Conservation (phyloP, 2,329 filamentous ascomycete species). For the Neophaeococcomyces aloes region DNA sequence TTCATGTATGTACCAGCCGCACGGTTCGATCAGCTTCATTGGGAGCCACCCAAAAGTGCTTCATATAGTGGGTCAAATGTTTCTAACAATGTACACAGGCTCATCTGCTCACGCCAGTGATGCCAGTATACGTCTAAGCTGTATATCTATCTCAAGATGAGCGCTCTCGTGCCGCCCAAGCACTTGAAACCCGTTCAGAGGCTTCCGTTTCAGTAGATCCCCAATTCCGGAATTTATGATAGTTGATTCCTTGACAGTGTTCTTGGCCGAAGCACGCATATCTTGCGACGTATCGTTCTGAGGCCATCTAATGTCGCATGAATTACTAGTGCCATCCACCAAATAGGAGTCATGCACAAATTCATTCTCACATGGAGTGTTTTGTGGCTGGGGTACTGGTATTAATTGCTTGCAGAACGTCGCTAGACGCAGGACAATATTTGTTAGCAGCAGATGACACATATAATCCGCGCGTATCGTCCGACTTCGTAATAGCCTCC, state of each 20-base stretch:
- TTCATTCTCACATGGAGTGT: background rate
- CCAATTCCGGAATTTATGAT: slow-evolving; percentile 12
- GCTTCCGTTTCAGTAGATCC: slow-evolving; percentile 19
- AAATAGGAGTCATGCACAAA: slow-evolving; percentile 1
- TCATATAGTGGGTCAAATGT: background rate
- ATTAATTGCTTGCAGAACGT: slow-evolving; percentile 15
- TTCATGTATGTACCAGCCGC: no score
- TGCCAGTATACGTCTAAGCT: slow-evolving; percentile 13
- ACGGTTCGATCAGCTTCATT: no score
- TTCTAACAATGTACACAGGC: background rate
- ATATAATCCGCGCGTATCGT: slow-evolving; percentile 18
- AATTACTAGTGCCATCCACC: background rate
- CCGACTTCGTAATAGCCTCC: slow-evolving; percentile 13
- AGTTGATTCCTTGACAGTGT: slow-evolving; percentile 10
- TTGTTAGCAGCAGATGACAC: slow-evolving; percentile 20
- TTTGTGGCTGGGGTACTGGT: background rate
- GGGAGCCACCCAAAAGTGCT: no score
- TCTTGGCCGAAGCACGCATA: background rate
- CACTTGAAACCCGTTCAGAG: slow-evolving; percentile 17
- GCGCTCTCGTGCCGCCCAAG: slow-evolving; percentile 19
- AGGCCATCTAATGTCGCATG: background rate
- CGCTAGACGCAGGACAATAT: slow-evolving; percentile 16
- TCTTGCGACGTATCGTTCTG: background rate
- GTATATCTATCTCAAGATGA: slow-evolving; percentile 17
- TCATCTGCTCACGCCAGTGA: slow-evolving; percentile 1